Conservation (phyloP, 2,329 filamentous ascomycete genomes). For the Fusarium mexicanum region DNA sequence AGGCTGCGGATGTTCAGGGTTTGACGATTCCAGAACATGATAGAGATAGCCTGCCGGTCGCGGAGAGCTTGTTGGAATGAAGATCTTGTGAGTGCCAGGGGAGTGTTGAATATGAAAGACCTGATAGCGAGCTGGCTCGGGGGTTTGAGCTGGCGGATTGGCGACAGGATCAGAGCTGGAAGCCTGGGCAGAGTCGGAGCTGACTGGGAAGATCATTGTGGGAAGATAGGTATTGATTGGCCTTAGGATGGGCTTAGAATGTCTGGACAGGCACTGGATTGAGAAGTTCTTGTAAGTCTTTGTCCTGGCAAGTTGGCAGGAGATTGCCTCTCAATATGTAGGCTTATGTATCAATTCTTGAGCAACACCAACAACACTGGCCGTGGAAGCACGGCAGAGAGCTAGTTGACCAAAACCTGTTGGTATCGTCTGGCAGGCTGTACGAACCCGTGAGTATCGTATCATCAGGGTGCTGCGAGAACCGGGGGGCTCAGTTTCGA, state of each 20-base stretch:
- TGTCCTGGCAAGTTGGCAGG: not conserved
- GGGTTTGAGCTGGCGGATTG: not conserved
- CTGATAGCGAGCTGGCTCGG: conserved; percentile 12
- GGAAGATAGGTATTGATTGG: not conserved
- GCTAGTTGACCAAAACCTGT: not conserved
- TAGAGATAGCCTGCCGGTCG: conserved; percentile 23
- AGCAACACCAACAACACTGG: not conserved
- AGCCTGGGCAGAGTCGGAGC: not conserved
- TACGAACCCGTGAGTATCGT: conserved; percentile 6
- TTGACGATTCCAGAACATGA: not conserved
- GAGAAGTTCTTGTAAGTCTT: not conserved
- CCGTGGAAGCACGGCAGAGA: not conserved
- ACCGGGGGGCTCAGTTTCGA: conserved; percentile 4
- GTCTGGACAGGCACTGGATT: not conserved
- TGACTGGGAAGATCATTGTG: conserved; percentile 3
- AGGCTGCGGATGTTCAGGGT: not conserved
- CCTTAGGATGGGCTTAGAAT: not conserved
- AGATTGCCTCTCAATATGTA: conserved; percentile 1
- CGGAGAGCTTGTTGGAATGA: conserved; percentile 20
- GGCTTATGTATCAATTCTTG: not conserved
- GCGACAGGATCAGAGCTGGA: not conserved
- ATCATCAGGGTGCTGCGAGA: conserved; percentile 5
- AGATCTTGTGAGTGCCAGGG: conserved; percentile 30
- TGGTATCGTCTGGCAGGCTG: not conserved
- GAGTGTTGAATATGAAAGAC: conserved; percentile 35